phyloP scores from a whole-genome alignment of 2,329 filamentous ascomycete genomes.

The Volutella citrinella region DNA sequence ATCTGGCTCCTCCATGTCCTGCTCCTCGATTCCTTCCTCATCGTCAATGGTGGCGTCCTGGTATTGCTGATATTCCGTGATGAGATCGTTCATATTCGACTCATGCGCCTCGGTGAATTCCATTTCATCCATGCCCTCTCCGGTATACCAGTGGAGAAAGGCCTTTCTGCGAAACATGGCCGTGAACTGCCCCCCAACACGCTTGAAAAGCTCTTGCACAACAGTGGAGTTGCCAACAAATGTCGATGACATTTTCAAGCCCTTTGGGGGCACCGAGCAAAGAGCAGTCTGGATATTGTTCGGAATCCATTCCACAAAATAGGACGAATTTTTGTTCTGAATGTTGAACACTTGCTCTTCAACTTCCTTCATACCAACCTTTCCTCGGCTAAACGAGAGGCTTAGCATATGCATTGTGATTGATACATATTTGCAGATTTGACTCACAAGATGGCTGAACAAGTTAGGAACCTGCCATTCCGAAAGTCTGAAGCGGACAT shows the following conservation, averaged over 20 bases:
- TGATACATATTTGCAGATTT: neutral
- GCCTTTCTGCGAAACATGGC: slow-evolving; percentile 99
- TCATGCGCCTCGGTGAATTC: slow-evolving; percentile 99
- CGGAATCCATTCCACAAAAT: slow-evolving; percentile 99
- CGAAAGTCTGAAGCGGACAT: slow-evolving; percentile 99
- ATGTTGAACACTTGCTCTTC: slow-evolving; percentile 99
- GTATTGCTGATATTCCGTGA: slow-evolving; percentile 99
- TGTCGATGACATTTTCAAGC: slow-evolving; percentile 97
- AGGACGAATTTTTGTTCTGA: slow-evolving; percentile 97
- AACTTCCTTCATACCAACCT: slow-evolving; percentile 99
- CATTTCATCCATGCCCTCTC: slow-evolving; percentile 99
- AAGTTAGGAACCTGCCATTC: slow-evolving; percentile 98
- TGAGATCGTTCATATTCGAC: slow-evolving; percentile 99
- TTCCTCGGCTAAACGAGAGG: slow-evolving; percentile 71
- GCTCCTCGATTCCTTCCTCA: slow-evolving; percentile 90
- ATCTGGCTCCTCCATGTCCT: slow-evolving; percentile 48
- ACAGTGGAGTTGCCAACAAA: slow-evolving; percentile 98
- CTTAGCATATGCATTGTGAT: slow-evolving; percentile 15
- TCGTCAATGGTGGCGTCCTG: slow-evolving; percentile 96
- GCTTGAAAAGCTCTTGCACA: slow-evolving; percentile 99
- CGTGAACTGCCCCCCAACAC: slow-evolving; percentile 97
- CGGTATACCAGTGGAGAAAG: slow-evolving; percentile 99
- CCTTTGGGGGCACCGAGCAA: slow-evolving; percentile 94
- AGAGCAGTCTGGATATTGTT: slow-evolving; percentile 99
- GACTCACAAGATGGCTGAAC: slow-evolving; percentile 93